Conservation (phyloP, 257 asterid species). For the Avicennia marina region DNA sequence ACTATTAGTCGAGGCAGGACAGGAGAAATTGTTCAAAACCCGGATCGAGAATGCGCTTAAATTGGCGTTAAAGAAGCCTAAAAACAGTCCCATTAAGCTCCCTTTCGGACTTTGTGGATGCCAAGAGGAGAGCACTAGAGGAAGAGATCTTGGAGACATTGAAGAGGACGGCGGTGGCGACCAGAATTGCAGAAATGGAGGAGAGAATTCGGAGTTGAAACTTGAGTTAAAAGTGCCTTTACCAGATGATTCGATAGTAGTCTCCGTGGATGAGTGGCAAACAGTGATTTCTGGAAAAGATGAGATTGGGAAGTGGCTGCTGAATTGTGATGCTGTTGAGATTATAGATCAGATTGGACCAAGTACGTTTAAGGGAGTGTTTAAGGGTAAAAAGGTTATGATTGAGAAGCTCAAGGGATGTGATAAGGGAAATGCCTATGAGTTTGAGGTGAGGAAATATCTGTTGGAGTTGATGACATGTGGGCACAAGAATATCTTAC, state of each 20-base stretch:
- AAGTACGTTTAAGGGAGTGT: slow-evolving; percentile 66
- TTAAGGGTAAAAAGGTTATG: slow-evolving; percentile 69
- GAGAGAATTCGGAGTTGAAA: slow-evolving; percentile 44
- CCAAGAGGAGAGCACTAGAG: slow-evolving; percentile 71
- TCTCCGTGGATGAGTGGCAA: slow-evolving; percentile 94
- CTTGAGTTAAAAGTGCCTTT: slow-evolving; percentile 57
- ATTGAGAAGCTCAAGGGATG: slow-evolving; percentile 93
- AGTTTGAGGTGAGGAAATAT: slow-evolving; percentile 71
- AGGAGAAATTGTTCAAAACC: slow-evolving; percentile 66
- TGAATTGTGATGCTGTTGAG: slow-evolving; percentile 62
- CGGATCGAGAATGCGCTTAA: slow-evolving; percentile 81
- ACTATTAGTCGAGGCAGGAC: slow-evolving; percentile 65
- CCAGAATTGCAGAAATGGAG: slow-evolving; percentile 49
- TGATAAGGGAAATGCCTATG: slow-evolving; percentile 87
- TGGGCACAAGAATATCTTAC: slow-evolving; percentile 78
- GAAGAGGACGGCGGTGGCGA: slow-evolving; percentile 63
- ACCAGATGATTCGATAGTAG: slow-evolving; percentile 54
- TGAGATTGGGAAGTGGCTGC: slow-evolving; percentile 67
- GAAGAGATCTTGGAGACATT: slow-evolving; percentile 60
- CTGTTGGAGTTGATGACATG: slow-evolving; percentile 91
- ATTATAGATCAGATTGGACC: slow-evolving; percentile 70
- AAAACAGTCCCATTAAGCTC: slow-evolving; percentile 63
- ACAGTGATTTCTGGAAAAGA: slow-evolving; percentile 70
- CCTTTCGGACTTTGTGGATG: slow-evolving; percentile 94
- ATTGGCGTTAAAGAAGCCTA: slow-evolving; percentile 68